Evolutionary conservation across 2,329 filamentous ascomycete species (phyloP).

Genomic region (Tolypocladium sp.): DNA sequence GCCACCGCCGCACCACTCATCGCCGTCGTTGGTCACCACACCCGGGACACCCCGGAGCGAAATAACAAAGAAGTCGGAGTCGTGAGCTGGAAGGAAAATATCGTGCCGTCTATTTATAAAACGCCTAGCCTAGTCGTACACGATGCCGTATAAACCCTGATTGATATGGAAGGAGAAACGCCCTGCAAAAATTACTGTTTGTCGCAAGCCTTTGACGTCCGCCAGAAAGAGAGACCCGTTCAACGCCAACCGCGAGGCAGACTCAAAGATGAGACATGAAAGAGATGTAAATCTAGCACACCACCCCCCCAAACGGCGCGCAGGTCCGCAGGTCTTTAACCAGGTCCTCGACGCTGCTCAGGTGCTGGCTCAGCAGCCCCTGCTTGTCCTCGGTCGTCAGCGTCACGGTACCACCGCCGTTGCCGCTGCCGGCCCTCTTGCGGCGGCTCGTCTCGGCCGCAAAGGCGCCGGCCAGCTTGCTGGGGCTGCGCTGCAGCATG

Average conservation of each 20-base stretch:
- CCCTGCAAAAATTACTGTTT: neutral
- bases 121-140: slow-evolving; percentile 19
- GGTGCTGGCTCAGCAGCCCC: slow-evolving; percentile 62
- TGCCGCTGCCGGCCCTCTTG: slow-evolving; percentile 25
- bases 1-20: neutral
- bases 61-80: neutral
- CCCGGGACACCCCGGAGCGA: neutral
- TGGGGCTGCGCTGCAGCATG: slow-evolving; percentile 57
- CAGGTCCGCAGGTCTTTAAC: slow-evolving; percentile 76
- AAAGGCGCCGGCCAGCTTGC: slow-evolving; percentile 55
- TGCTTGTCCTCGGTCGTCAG: slow-evolving; percentile 76
- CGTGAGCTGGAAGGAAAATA: slow-evolving; percentile 3
- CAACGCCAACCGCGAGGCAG: neutral
- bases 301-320: slow-evolving; percentile 60
- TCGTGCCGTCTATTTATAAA: slow-evolving; percentile 14
- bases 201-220: neutral
- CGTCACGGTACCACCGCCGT: slow-evolving; percentile 31
- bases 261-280: neutral
- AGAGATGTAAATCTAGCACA: slow-evolving; percentile 25
- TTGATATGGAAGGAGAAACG: neutral
- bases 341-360: slow-evolving; percentile 76
- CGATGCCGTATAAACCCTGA: slow-evolving; percentile 13
- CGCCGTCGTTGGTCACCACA: neutral
- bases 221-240: neutral
- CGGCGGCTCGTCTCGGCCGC: slow-evolving; percentile 18